Base-by-base conservation (phyloP, 768 basidiomycete genomes). In the Dioszegia aurantiaca region DNA sequence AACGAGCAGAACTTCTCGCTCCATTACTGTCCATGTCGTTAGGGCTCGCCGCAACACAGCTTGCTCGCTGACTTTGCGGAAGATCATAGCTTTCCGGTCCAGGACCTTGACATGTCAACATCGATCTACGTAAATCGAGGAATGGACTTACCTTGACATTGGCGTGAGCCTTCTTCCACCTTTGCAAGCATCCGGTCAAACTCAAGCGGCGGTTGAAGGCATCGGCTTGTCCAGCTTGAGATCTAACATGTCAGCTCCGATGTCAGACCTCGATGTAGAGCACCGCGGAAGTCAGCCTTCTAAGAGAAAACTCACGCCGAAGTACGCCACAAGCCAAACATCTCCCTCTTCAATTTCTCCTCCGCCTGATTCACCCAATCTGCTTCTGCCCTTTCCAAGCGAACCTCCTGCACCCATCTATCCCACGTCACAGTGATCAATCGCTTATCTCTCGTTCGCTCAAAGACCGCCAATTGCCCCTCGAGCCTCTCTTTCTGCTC, bases 291-390 rank as follows among this genome's bases (percentile, higher is more conserved):
- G 17, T 23, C 8, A 16, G 9, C 12, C 3, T 14, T 9, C 36
- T 2, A 27, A 2, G 2, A 53, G 11, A 26, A 19, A 11, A 33
- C 37, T 19, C 19, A 55, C 55, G 26, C 28, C 28, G 21, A 27
- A n/a, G 30, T n/a, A 10, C 42, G 27, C 65, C 65, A 67, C 8
- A 10, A 33, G 0, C 14, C 31, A 56, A 56, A 64, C 4, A 28
- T 39, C 21, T 41, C 21, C 42, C 48, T 40, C 33, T 55, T 31
- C 5, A 51, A n/a, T 30, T 59, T 33, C 31, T 51, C 53, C 19
- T 58, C 58, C 26, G 37, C 40, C 19, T 27, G 19, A 0, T 16
- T 36, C 4, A 10, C 5, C 56, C 39, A 43, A 11, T 3, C 40
- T 17, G 28, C 48, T 33, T 62, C 62, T 11, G 36, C 51, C 21